Evolutionary conservation across 352 stramenopile species (phyloP), one percentile per base, ranked within the genome.

Genomic region (Globisporangium acanthophoron): DNA sequence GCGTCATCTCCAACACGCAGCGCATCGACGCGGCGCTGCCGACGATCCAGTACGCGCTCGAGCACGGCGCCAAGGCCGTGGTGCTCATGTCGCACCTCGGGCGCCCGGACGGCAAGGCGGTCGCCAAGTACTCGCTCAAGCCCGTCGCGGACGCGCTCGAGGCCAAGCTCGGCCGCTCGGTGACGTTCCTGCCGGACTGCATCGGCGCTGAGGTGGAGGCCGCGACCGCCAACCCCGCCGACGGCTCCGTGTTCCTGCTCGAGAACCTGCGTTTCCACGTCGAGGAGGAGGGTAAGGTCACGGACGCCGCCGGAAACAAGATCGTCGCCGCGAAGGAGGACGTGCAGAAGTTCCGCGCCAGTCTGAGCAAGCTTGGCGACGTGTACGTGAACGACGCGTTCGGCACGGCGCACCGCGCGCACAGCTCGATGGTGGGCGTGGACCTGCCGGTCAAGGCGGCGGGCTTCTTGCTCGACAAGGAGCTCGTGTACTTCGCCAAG

Each of bases 231-330:
- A 62, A 82, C 62, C 82, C 85, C 16, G 64, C 70, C n/a, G 65
- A 80, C 11, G 82, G 82, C 59, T 89, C 71, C 55, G 90, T 99
- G 20, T 83, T 99, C 37, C 67, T 99, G 48, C 84, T 99, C 3
- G 97, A 99, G 74, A 99, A 99, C 78, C 87, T 99, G 45, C 93
- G 98, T 49, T 99, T 99, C 78, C 94, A 99, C 75, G 85, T 90
- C 7, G 97, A 97, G 54, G 98, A 99, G 73, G 92, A 98, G 63
- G 89, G 85, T 64, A 96, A 96, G 66, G 84, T 78, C 65, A 90
- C 90, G 61, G 80, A 92, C 59, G 61, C 62, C 24, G 69, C 80
- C 29, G 86, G 84, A 46, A 92, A 94, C 56, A 96, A 97, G 74
- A 88, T 89, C 16, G 74, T 78, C 41, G 83, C 85, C 43, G 72